Evolutionary conservation across 164 flowering plant genomes (phyloP).

Genomic region (Umbilicus rupestris): DNA sequence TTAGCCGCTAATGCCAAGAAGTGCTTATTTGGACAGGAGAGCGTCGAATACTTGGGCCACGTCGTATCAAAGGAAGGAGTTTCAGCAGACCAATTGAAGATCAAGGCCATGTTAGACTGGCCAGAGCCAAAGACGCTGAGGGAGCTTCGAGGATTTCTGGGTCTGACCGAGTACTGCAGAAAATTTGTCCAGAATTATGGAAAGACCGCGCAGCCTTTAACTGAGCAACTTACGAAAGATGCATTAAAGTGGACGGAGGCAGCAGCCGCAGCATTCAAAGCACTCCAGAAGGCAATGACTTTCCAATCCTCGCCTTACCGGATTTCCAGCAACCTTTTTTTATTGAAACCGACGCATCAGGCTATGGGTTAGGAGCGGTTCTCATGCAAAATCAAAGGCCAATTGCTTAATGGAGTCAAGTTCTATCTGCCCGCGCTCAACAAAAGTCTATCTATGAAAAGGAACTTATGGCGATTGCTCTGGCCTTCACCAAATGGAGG

Average conservation of each 20-base stretch:
- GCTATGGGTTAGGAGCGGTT: not conserved
- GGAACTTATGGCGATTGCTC: no score
- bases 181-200: not conserved
- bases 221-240: not conserved
- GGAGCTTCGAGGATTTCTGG: conserved; percentile 1
- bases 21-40: not conserved
- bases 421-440: not conserved
- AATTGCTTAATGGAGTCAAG: not conserved
- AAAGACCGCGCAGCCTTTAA: not conserved
- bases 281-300: not conserved
- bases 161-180: not conserved
- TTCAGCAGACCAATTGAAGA: not conserved
- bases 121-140: not conserved
- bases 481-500: no score
- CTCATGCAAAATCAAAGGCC: not conserved
- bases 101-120: not conserved
- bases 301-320: not conserved
- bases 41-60: not conserved
- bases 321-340: not conserved
- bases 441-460: no score
- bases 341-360: no score
- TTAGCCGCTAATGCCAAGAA: not conserved
- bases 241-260: not conserved
- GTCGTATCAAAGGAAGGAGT: not conserved
- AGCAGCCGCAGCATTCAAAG: not conserved